Evolutionary conservation across 345 rosid species (phyloP), one percentile per base, ranked within the genome.

Genomic region (Rhizophora apiculata): DNA sequence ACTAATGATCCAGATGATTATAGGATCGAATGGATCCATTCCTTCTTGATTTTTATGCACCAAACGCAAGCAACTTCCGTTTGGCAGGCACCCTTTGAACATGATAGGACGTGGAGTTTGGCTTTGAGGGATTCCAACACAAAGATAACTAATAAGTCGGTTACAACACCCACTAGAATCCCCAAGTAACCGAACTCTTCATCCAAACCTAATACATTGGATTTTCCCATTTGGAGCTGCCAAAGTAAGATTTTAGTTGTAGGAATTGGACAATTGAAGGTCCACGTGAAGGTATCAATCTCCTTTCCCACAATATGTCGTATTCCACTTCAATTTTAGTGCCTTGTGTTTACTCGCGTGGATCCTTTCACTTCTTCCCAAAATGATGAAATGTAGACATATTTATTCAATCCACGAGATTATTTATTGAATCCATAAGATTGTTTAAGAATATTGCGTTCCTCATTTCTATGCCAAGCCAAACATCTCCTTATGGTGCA

Each of bases 201-300:
- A 27, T 57, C 3, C 22, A 61, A 55, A 64, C 46, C 58, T 18
- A 70, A 70, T 36, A 52, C 31, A 19, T 48, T 29, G 52, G 60
- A 55, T 55, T 22, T 55, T 55, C 60, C 22, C 60, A 30, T 59
- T 31, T 6, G 65, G 24, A 70, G 62, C 7, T 22, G 52, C 36
- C 63, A 5, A 62, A 55, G 68, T 18, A 63, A 68, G 54, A 64
- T 34, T 56, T 30, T 68, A 43, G 49, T 13, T 43, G 15, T 13
- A 43, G 18, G 49, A 43, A 43, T 2, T 2, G 65, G 73, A 62
- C 69, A 68, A 68, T 26, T 57, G 26, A 57, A 68, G 73, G 69
- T 63, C 66, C 78, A 72, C 63, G 70, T 63, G 76, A 68, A 60
- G 65, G 65, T 32, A 68, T 51, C 65, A 19, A 34, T 55, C 60